Evolutionary conservation across 257 asterid genomes (phyloP).

Genomic region (Salvia hispanica): DNA sequence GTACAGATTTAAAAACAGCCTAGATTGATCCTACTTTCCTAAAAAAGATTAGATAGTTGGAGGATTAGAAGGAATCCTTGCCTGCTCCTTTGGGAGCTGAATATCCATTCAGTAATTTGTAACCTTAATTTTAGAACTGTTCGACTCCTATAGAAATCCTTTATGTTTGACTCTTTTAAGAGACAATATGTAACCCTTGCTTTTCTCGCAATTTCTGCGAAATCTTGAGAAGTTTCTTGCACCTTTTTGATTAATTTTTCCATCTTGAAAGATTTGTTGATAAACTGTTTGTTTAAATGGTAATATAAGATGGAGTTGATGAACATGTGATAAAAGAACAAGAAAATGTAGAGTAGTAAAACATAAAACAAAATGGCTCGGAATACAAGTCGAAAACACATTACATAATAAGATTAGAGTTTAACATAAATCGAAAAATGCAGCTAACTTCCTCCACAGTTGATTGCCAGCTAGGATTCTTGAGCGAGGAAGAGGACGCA

Average conservation of each 20-base stretch:
- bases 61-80: constrained; percentile 38
- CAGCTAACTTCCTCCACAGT: no score
- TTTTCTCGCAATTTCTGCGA: not conserved
- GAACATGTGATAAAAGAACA: no score
- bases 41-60: constrained; percentile 32
- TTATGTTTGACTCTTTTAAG: not conserved
- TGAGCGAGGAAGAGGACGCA: no score
- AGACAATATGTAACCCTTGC: not conserved
- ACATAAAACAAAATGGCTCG: constrained; percentile 22
- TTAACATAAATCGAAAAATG: no score
- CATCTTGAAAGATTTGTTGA: not conserved
- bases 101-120: constrained; percentile 42
- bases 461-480: no score
- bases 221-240: not conserved
- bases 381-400: not conserved
- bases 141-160: constrained; percentile 11
- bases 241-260: not conserved
- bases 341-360: no score
- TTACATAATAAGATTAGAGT: no score
- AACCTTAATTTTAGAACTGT: constrained; percentile 26
- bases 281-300: not conserved
- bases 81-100: constrained; percentile 23
- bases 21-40: constrained; percentile 34
- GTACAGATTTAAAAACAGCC: constrained; percentile 55
- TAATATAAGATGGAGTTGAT: no score